These are phyloP conservation scores for Lodderomyces orthopsilosis DNA, from an alignment of 1,139 yeast genomes.

Conservation along the genomic window DNA sequence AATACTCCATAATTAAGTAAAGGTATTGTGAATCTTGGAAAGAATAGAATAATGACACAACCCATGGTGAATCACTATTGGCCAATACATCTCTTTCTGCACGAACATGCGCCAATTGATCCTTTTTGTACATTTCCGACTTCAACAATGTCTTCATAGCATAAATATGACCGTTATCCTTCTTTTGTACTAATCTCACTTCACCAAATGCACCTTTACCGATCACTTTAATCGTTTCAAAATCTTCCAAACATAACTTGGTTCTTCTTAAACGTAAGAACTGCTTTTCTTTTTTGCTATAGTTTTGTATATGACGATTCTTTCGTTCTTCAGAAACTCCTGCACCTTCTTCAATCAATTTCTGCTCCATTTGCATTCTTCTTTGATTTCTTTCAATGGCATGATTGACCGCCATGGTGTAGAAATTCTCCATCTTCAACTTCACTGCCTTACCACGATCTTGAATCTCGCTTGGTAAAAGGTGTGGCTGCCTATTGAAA, in stretches of 20 bases:
- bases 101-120: slow-evolving; percentile 79
- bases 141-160: slow-evolving; percentile 81
- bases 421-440: slow-evolving; percentile 67
- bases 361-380: slow-evolving; percentile 69
- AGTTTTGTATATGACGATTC: slow-evolving; percentile 64
- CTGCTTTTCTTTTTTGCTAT: slow-evolving; percentile 77
- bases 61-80: slow-evolving; percentile 87
- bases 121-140: slow-evolving; percentile 80
- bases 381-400: slow-evolving; percentile 83
- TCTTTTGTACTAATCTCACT: slow-evolving; percentile 77
- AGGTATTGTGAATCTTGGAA: slow-evolving; percentile 76
- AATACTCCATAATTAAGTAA: slow-evolving; percentile 77
- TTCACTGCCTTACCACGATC: slow-evolving; percentile 75
- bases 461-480: slow-evolving; percentile 60
- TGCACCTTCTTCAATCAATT: slow-evolving; percentile 59
- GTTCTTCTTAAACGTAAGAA: slow-evolving; percentile 74
- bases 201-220: slow-evolving; percentile 91
- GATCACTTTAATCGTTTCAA: slow-evolving; percentile 74
- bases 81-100: slow-evolving; percentile 86
- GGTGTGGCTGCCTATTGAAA: slow-evolving; percentile 85
- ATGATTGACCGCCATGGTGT: slow-evolving; percentile 73
- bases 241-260: slow-evolving; percentile 69
- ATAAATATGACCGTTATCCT: slow-evolving; percentile 77
- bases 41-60: slow-evolving; percentile 74
- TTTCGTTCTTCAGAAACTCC: slow-evolving; percentile 66